A percentile compares a stretch with the other conserved stretches of the same genome.
phyloP scores from a whole-genome alignment of 805 yeast genomes.

The Candida pini region DNA sequence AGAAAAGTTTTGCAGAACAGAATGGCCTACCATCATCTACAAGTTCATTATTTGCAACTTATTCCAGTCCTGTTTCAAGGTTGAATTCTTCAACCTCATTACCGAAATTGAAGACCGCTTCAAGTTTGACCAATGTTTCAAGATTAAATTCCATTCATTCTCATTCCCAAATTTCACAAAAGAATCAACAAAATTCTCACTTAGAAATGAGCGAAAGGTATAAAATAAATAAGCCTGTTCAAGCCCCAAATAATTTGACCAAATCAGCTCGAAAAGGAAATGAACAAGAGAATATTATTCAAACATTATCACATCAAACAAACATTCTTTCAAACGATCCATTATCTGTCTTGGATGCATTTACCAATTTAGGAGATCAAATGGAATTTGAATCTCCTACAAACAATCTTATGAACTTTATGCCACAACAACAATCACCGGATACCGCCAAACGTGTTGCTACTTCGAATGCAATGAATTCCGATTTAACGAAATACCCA shows the following conservation, averaged over 20 bases:
- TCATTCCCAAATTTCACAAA: too few relatives aligned
- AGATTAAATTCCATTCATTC: too few relatives aligned
- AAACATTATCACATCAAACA: neutral
- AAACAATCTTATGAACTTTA: too few relatives aligned
- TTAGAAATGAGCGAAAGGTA: too few relatives aligned
- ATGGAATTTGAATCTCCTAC: neutral
- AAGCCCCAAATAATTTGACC: too few relatives aligned
- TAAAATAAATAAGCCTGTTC: too few relatives aligned
- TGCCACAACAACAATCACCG: constrained; percentile 4
- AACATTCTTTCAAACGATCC: constrained; percentile 7
- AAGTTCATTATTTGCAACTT: constrained; percentile 12
- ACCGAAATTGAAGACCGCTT: constrained; percentile 3
- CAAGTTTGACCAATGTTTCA: neutral
- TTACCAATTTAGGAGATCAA: constrained; percentile 7
- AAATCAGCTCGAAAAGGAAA: too few relatives aligned
- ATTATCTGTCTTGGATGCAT: constrained; percentile 12
- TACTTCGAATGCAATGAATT: neutral
- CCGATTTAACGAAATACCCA: too few relatives aligned
- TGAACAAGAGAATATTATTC: too few relatives aligned
- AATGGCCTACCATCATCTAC: constrained; percentile 14
- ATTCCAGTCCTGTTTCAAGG: constrained; percentile 4
- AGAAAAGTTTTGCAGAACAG: constrained; percentile 4
- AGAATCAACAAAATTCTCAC: too few relatives aligned
- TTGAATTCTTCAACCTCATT: constrained; percentile 10
- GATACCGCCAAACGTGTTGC: neutral